These are phyloP conservation scores for Chrysoporthe deuterocubensis DNA, from an alignment of 2,329 filamentous ascomycete genomes.

Conservation along the genomic window DNA sequence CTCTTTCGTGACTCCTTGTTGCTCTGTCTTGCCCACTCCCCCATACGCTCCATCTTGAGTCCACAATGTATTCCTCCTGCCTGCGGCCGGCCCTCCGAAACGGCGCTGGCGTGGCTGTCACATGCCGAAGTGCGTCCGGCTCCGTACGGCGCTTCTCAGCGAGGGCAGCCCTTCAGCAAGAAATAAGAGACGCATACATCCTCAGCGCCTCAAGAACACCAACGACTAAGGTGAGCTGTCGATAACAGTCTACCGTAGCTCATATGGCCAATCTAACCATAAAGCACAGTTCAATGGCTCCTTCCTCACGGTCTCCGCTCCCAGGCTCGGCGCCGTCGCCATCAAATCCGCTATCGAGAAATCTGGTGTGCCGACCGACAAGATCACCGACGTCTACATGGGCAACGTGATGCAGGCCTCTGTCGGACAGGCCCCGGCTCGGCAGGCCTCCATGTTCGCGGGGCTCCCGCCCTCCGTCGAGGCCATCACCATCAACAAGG, in stretches of 20 bases:
- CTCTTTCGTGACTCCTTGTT: neutral
- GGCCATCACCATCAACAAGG: conserved; percentile 95
- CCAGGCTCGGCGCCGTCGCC: conserved; percentile 85
- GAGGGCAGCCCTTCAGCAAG: conserved; percentile 53
- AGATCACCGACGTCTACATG: conserved; percentile 95
- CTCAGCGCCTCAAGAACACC: conserved; percentile 88
- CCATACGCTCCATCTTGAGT: neutral
- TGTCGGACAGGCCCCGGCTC: conserved; percentile 87
- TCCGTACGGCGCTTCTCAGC: conserved; percentile 51
- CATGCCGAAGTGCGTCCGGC: conserved; percentile 29
- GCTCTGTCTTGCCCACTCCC: neutral
- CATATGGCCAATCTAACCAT: conserved; percentile 5
- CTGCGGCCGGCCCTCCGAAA: conserved; percentile 25
- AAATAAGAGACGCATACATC: conserved; percentile 92
- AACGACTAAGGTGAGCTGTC: conserved; percentile 72
- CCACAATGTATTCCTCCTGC: conserved; percentile 39
- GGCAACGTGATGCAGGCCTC: conserved; percentile 88
- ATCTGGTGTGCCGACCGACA: conserved; percentile 77
- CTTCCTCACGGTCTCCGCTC: conserved; percentile 79
- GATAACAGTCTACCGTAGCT: neutral
- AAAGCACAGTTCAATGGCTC: conserved; percentile 83
- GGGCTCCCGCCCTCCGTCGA: conserved; percentile 82
- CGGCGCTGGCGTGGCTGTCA: conserved; percentile 22
- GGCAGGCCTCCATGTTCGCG: conserved; percentile 88
- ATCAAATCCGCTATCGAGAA: conserved; percentile 91